Percentiles rank a stretch among this genome's conserved stretches.
Conservation (phyloP, 352 stramenopile genomes). For the Blastocystis sp. region DNA sequence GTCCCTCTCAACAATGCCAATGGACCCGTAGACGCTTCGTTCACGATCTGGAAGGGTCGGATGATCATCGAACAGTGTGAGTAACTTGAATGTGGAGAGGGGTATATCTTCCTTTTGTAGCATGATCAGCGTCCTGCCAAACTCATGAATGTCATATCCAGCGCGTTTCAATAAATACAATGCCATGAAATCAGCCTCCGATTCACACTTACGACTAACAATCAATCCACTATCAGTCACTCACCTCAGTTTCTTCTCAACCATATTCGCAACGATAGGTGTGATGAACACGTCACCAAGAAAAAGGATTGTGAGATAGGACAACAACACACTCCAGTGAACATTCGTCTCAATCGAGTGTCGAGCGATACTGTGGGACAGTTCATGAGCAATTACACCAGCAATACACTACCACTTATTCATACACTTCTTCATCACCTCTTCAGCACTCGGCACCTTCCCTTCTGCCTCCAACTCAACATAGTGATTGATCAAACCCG, state of each 20-base stretch:
- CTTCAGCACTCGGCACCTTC: background rate
- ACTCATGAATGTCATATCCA: background rate
- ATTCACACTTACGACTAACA: slow-evolving; percentile 1
- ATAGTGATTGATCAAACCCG: slow-evolving; percentile 15
- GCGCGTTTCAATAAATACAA: slow-evolving; percentile 40
- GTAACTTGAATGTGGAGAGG: background rate
- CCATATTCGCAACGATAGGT: background rate
- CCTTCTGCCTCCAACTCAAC: background rate
- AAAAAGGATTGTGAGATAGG: too few species aligned
- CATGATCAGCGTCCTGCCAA: background rate
- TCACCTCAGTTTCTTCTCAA: background rate
- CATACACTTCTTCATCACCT: background rate
- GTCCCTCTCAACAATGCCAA: background rate
- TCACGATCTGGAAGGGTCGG: background rate
- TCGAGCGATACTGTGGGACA: background rate
- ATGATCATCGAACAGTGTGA: background rate
- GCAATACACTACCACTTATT: slow-evolving; percentile 24
- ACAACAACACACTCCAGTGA: too few species aligned
- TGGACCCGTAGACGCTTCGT: background rate
- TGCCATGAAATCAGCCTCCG: background rate
- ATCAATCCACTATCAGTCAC: background rate
- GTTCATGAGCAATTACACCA: slow-evolving; percentile 12
- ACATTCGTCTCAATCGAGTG: background rate
- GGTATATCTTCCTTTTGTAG: background rate
- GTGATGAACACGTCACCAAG: background rate